Evolutionary conservation across 2,329 filamentous ascomycete species (phyloP).

Genomic region (Colletotrichum lupini): DNA sequence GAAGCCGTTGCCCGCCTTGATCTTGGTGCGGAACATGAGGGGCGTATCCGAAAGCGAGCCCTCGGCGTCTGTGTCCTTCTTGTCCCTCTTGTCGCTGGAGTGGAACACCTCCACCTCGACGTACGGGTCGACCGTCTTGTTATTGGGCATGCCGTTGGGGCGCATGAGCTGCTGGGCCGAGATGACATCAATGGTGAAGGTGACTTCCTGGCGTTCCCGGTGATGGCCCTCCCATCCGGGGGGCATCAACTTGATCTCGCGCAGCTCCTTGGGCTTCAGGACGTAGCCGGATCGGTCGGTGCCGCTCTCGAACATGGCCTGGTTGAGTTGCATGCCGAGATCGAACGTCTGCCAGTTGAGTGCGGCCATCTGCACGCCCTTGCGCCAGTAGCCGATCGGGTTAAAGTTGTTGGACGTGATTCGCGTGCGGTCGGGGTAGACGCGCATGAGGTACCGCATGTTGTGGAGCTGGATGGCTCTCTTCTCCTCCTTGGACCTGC

Average conservation of each 20-base stretch:
- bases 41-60: slow-evolving; percentile 64
- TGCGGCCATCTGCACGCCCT: slow-evolving; percentile 96
- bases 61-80: slow-evolving; percentile 75
- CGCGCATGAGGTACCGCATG: slow-evolving; percentile 89
- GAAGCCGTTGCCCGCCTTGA: slow-evolving; percentile 90
- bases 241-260: slow-evolving; percentile 73
- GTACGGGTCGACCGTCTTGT: slow-evolving; percentile 87
- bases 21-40: slow-evolving; percentile 81
- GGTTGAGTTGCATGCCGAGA: slow-evolving; percentile 93
- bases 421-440: slow-evolving; percentile 87
- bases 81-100: slow-evolving; percentile 92
- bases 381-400: slow-evolving; percentile 91
- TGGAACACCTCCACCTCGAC: slow-evolving; percentile 95
- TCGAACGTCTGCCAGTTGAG: slow-evolving; percentile 99
- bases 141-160: slow-evolving; percentile 76
- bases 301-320: slow-evolving; percentile 95
- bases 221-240: slow-evolving; percentile 71
- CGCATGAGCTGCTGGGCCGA: slow-evolving; percentile 96
- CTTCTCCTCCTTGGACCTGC: slow-evolving; percentile 80
- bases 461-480: slow-evolving; percentile 88
- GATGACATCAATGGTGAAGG: slow-evolving; percentile 87
- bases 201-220: slow-evolving; percentile 83
- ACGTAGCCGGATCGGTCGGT: slow-evolving; percentile 91
- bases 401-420: slow-evolving; percentile 94
- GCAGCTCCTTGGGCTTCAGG: slow-evolving; percentile 88